Evolutionary conservation across 2,329 filamentous ascomycete species (phyloP).

Genomic region (Pseudocercospora cruenta): DNA sequence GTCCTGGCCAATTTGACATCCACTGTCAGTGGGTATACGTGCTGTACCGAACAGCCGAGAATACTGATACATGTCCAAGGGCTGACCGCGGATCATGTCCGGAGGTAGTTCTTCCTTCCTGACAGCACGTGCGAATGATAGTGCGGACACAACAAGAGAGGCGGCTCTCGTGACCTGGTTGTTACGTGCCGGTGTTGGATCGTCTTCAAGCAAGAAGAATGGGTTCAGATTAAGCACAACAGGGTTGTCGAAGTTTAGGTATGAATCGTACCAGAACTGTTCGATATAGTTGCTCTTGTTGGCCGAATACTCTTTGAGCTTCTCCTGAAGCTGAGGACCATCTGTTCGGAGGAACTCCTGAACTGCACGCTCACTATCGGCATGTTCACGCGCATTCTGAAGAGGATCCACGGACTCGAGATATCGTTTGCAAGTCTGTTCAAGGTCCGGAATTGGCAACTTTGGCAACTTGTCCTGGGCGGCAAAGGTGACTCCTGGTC

Average conservation of each 20-base stretch:
- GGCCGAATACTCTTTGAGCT: slow-evolving; percentile 84
- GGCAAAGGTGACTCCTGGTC: slow-evolving; percentile 82
- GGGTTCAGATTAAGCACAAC: slow-evolving; percentile 97
- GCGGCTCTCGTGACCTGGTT: slow-evolving; percentile 95
- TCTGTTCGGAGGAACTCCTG: slow-evolving; percentile 80
- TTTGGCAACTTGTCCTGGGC: slow-evolving; percentile 87
- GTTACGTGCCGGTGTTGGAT: slow-evolving; percentile 92
- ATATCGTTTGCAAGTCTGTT: slow-evolving; percentile 77
- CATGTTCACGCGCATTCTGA: slow-evolving; percentile 78
- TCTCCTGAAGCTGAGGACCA: slow-evolving; percentile 83
- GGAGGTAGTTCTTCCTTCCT: slow-evolving; percentile 90
- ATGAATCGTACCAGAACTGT: slow-evolving; percentile 99
- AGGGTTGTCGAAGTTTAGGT: slow-evolving; percentile 95
- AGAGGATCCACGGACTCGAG: slow-evolving; percentile 77
- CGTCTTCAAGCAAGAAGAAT: slow-evolving; percentile 96
- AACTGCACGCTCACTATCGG: slow-evolving; percentile 78
- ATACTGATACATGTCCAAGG: slow-evolving; percentile 98
- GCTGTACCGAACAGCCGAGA: slow-evolving; percentile 93
- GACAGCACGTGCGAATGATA: slow-evolving; percentile 91
- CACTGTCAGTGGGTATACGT: slow-evolving; percentile 88
- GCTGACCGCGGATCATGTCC: slow-evolving; percentile 79
- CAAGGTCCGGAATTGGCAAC: slow-evolving; percentile 88
- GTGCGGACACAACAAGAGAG: slow-evolving; percentile 83
- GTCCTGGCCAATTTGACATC: slow-evolving; percentile 94
- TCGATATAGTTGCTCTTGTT: slow-evolving; percentile 96